Evolutionary conservation across 2,329 filamentous ascomycete genomes (phyloP).

Genomic region (Bipolaris victoriae): DNA sequence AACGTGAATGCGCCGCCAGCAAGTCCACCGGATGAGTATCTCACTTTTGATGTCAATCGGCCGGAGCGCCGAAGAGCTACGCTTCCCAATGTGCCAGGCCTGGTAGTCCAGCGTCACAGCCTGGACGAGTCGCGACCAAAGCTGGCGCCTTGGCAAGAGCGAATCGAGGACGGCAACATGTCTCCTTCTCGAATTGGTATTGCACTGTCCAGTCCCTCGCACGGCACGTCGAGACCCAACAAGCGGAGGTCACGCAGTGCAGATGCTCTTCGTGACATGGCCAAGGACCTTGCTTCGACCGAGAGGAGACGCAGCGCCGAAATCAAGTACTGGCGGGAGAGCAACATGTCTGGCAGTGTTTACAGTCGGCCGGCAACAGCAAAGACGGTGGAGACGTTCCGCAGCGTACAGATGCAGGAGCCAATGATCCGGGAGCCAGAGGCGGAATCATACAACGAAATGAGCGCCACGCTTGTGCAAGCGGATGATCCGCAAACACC

Average conservation of each 20-base stretch:
- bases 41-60: constrained; percentile 38
- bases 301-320: constrained; percentile 43
- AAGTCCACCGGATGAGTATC: constrained; percentile 45
- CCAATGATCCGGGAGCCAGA: constrained; percentile 26
- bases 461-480: constrained; percentile 33
- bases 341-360: constrained; percentile 40
- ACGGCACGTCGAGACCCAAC: constrained; percentile 25
- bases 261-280: constrained; percentile 44
- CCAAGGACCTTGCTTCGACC: constrained; percentile 30
- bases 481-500: constrained; percentile 25
- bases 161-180: constrained; percentile 29
- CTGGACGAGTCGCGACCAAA: constrained; percentile 34
- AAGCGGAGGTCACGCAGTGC: constrained; percentile 48
- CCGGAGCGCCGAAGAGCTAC: constrained; percentile 43
- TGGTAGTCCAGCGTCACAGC: constrained; percentile 35
- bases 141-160: constrained; percentile 39
- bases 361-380: constrained; percentile 47
- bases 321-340: constrained; percentile 47
- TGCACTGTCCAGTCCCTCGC: constrained; percentile 42
- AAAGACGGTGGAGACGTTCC: constrained; percentile 40
- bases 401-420: constrained; percentile 32
- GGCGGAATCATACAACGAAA: constrained; percentile 27
- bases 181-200: constrained; percentile 45
- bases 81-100: constrained; percentile 40
- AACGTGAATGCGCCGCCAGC: constrained; percentile 49